A percentile compares a stretch with the other conserved stretches of the same genome.
These are phyloP conservation scores for Bothriochloa decipiens DNA, from an alignment of 176 grass and related monocot species.

Conservation along the genomic window DNA sequence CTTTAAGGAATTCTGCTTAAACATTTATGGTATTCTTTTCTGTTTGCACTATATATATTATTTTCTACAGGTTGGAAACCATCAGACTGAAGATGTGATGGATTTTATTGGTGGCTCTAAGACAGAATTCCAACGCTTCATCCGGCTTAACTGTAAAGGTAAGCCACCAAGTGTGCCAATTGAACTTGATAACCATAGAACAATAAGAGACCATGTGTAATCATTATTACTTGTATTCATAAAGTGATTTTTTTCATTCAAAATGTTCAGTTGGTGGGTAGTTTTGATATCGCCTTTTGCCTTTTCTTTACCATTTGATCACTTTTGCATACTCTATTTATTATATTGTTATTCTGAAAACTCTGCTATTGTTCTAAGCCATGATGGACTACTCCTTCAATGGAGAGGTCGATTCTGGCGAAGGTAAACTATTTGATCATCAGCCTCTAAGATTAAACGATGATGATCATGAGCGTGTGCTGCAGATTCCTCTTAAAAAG, in stretches of 20 bases:
- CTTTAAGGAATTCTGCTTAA: not conserved
- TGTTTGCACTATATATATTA: not conserved
- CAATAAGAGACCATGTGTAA: not conserved
- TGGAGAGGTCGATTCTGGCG: not conserved
- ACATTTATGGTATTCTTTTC: not conserved
- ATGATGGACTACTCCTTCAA: slow-evolving; percentile 42
- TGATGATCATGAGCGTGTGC: slow-evolving; percentile 54
- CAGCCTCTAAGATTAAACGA: slow-evolving; percentile 46
- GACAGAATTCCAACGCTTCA: slow-evolving; percentile 63
- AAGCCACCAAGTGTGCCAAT: not conserved
- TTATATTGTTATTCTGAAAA: not conserved
- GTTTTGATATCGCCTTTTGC: too few species aligned
- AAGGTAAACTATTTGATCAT: slow-evolving; percentile 57
- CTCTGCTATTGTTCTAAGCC: slow-evolving; percentile 29
- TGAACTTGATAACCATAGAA: slow-evolving; percentile 5
- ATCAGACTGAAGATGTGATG: slow-evolving; percentile 56
- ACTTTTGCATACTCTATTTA: not conserved
- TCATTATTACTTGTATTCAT: not conserved
- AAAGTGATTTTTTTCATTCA: not conserved
- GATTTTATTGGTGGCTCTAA: slow-evolving; percentile 24
- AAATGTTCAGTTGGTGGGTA: not conserved
- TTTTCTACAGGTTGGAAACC: slow-evolving; percentile 53
- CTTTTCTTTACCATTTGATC: not conserved
- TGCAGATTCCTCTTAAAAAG: slow-evolving; percentile 54
- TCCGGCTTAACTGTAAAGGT: slow-evolving; percentile 53